Percentiles rank a stretch among this genome's conserved stretches.
These are phyloP conservation scores for Wallemia ichthyophaga DNA, from an alignment of 1,284 basidiomycete genomes.

Conservation along the genomic window DNA sequence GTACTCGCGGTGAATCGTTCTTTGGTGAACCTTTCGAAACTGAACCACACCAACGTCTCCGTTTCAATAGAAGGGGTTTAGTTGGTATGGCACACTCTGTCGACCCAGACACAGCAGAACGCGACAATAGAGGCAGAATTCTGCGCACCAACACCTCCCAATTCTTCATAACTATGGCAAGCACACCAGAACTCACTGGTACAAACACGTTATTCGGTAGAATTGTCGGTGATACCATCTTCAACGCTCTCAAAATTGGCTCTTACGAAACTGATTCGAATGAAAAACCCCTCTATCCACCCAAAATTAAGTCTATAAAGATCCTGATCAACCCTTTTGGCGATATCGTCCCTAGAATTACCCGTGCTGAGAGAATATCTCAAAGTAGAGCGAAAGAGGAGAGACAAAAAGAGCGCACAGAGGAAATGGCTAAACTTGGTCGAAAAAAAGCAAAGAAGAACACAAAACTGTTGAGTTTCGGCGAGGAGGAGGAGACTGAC, in stretches of 20 bases:
- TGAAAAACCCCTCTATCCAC: conserved; percentile 62
- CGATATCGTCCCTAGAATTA: conserved; percentile 87
- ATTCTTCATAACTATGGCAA: conserved; percentile 70
- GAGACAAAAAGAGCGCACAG: conserved; percentile 42
- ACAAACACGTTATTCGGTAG: conserved; percentile 13
- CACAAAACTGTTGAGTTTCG: conserved; percentile 60
- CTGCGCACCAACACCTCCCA: conserved; percentile 51
- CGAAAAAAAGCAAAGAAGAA: conserved; percentile 58
- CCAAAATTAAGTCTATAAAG: conserved; percentile 51
- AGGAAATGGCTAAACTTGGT: conserved; percentile 20
- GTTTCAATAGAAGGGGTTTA: conserved; percentile 54
- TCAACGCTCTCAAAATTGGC: conserved; percentile 65
- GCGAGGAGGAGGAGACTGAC: conserved; percentile 33
- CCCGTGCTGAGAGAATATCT: conserved; percentile 53
- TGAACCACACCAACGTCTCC: conserved; percentile 70
- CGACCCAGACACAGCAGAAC: not conserved
- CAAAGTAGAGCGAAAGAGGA: conserved; percentile 49
- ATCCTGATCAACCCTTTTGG: conserved; percentile 79
- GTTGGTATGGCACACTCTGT: conserved; percentile 44
- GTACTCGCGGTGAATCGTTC: conserved; percentile 65
- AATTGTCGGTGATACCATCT: conserved; percentile 44
- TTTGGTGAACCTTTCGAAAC: conserved; percentile 76
- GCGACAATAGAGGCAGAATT: not conserved
- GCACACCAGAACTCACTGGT: conserved; percentile 12
- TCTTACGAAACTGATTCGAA: conserved; percentile 57